These are phyloP conservation scores for Aspergillus neoniger DNA, from an alignment of 2,329 filamentous ascomycete genomes.

Conservation along the genomic window DNA sequence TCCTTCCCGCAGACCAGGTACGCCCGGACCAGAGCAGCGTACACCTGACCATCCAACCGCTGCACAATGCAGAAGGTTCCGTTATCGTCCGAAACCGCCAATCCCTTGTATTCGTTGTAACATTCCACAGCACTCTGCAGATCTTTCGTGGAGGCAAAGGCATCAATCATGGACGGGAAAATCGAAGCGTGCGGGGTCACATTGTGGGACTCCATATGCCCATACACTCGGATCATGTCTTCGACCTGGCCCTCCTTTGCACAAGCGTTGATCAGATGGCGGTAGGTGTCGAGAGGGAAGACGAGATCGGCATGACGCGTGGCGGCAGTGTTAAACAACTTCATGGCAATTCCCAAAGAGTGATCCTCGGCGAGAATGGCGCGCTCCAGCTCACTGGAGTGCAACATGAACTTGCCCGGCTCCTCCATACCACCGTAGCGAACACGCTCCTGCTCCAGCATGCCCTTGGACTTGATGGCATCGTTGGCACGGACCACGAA, in stretches of 20 bases:
- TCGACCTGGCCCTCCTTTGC: slow-evolving; percentile 77
- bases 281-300: slow-evolving; percentile 82
- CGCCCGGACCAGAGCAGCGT: slow-evolving; percentile 86
- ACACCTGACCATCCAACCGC: slow-evolving; percentile 79
- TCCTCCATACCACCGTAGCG: slow-evolving; percentile 86
- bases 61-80: slow-evolving; percentile 68
- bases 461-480: slow-evolving; percentile 69
- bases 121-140: slow-evolving; percentile 86
- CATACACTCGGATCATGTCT: slow-evolving; percentile 88
- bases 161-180: slow-evolving; percentile 93
- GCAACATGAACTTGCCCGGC: slow-evolving; percentile 81
- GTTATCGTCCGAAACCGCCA: slow-evolving; percentile 81
- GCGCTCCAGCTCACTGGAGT: slow-evolving; percentile 82
- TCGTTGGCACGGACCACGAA: slow-evolving; percentile 80
- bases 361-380: slow-evolving; percentile 86
- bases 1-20: slow-evolving; percentile 81
- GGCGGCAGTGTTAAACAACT: slow-evolving; percentile 78
- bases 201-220: slow-evolving; percentile 82
- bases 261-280: slow-evolving; percentile 81
- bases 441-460: slow-evolving; percentile 76
- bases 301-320: slow-evolving; percentile 59
- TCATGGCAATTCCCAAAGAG: slow-evolving; percentile 79
- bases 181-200: slow-evolving; percentile 75
- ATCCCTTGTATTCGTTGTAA: slow-evolving; percentile 89
- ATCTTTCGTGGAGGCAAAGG: slow-evolving; percentile 80